Conservation (phyloP, 2,329 filamentous ascomycete species). For the Juglanconis oblonga region DNA sequence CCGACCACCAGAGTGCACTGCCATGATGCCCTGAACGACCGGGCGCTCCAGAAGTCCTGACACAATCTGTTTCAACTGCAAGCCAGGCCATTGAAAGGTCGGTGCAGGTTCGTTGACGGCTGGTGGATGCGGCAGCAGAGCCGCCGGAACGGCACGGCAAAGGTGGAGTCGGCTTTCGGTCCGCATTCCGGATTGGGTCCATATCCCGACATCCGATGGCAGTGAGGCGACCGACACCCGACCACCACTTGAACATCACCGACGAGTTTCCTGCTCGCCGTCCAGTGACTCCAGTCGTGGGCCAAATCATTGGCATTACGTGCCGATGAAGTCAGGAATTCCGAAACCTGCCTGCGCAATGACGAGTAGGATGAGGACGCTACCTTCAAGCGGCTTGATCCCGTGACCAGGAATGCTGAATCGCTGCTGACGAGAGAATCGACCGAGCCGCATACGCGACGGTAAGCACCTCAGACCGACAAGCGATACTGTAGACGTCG, state of each 20-base stretch:
- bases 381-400: neutral
- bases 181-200: neutral
- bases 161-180: neutral
- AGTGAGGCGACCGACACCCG: neutral
- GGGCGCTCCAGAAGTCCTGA: neutral
- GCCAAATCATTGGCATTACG: neutral
- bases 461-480: neutral
- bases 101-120: neutral
- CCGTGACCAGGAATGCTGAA: neutral
- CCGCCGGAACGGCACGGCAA: constrained; percentile 1
- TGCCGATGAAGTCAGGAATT: neutral
- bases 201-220: neutral
- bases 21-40: too few species aligned
- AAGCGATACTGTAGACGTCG: neutral
- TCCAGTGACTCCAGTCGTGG: neutral
- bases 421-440: neutral
- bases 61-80: neutral
- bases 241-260: neutral
- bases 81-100: neutral
- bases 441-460: neutral
- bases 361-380: neutral
- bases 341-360: neutral
- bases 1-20: too few species aligned
- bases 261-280: neutral
- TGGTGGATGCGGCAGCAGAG: neutral